phyloP scores from a whole-genome alignment of 768 basidiomycete species.

The Fistulinella prunicolor region DNA sequence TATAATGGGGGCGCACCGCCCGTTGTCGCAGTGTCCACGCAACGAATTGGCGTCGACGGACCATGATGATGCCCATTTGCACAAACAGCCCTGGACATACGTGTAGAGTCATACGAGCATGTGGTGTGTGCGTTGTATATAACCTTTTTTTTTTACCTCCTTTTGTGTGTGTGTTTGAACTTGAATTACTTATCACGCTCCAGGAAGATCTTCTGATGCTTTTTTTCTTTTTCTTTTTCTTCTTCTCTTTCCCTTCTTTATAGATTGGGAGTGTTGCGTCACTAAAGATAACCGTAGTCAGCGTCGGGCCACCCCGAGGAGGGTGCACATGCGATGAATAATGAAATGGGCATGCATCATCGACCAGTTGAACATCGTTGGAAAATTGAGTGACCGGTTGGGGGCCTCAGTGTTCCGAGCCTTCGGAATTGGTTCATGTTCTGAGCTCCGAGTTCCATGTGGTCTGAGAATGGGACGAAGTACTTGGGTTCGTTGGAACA shows the following conservation, averaged over 20 bases:
- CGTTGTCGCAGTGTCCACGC: conserved; percentile 3
- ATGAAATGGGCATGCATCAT: no score
- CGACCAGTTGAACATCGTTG: no score
- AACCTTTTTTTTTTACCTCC: neutral
- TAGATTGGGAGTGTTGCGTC: conserved; percentile 6
- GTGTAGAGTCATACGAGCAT: no score
- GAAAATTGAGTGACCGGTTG: no score
- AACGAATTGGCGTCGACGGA: conserved; percentile 23
- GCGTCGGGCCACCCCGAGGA: neutral
- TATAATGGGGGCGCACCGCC: conserved; percentile 9
- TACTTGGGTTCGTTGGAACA: no score
- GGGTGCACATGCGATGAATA: conserved; percentile 2
- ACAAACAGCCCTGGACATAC: no score
- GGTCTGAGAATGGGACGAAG: no score
- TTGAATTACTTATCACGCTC: neutral
- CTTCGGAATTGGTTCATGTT: no score
- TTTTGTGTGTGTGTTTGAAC: neutral
- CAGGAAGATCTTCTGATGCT: conserved; percentile 1
- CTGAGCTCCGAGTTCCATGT: no score
- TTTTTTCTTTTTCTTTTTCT: neutral
- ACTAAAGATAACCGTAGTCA: conserved; percentile 4
- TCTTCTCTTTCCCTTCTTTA: neutral
- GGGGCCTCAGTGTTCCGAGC: no score
- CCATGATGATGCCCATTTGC: conserved; percentile 2
- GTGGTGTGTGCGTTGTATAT: neutral